Base-by-base conservation (phyloP, 192 early-diverging fungal species). In the Backusella tarrabulga region DNA sequence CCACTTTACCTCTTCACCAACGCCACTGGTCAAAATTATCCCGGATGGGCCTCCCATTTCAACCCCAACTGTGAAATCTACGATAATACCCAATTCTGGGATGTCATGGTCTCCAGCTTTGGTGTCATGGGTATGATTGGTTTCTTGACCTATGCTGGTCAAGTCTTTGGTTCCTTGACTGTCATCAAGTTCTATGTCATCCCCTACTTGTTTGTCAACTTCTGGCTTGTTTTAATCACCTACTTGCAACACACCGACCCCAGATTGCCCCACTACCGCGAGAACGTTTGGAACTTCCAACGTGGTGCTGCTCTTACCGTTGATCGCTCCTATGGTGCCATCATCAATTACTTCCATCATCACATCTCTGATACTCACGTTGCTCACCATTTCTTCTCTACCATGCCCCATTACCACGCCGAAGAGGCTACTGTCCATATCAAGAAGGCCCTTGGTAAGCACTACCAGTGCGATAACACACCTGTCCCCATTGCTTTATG, bases 361-460 rank as follows among this genome's bases (percentile, higher is more conserved):
- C 87, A 90, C 74, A 96, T 96, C 79, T 85, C 91, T 67, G 95
- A 97, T 81, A 95, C 95, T 6, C 96, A 98, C 78, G 96, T 98
- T 29, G 96, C 92, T 7, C 97, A 99, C 81, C 97, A 99, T 81
- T 83, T 97, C 76, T 99, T 98, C 88, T 94, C 93, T n/a, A 94
- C 90, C 23, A 99, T 99, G 95, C 97, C 97, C 6, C 95, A 96
- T 87, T 99, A 99, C 87, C 87, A 99, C 76, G 96, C 93, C 0
- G 79, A 86, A 73, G 94, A 96, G 83, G 97, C 97, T 4, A 99
- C 97, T 34, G 73, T 76, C 42, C 90, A 92, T 66, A 81, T 98
- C 66, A 92, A 93, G 85, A 89, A 92, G 87, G 86, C 91, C 68
- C 84, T 97, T 56, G 96, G 95, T 42, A 84, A 90, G 66, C 90